Evolutionary conservation across 805 yeast species (phyloP).

Genomic region (Kodamaea neixiangensis): DNA sequence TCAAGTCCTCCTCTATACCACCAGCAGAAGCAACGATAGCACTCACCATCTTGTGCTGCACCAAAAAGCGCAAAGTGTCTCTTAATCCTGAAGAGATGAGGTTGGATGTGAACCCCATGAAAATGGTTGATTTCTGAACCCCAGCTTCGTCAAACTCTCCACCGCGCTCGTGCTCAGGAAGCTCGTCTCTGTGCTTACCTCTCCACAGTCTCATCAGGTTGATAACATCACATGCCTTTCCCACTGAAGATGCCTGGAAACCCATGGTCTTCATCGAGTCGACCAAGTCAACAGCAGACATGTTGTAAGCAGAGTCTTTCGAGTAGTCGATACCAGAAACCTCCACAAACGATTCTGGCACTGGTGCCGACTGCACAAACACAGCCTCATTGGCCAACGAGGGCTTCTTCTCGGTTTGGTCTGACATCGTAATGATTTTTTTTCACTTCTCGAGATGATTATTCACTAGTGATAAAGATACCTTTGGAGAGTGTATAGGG

Average conservation of each 20-base stretch:
- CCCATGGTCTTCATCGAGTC: slow-evolving; percentile 93
- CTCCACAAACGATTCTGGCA: slow-evolving; percentile 74
- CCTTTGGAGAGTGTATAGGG: not conserved
- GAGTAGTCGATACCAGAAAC: slow-evolving; percentile 92
- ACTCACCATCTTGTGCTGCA: slow-evolving; percentile 90
- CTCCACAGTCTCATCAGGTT: slow-evolving; percentile 93
- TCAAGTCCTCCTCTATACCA: slow-evolving; percentile 96
- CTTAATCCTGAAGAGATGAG: slow-evolving; percentile 93
- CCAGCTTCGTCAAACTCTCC: slow-evolving; percentile 78
- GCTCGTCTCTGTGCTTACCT: slow-evolving; percentile 70
- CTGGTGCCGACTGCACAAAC: slow-evolving; percentile 79
- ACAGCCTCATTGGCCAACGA: slow-evolving; percentile 88
- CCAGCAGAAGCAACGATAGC: slow-evolving; percentile 98
- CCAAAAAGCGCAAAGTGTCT: slow-evolving; percentile 85
- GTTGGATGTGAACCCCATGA: slow-evolving; percentile 95
- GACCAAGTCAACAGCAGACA: slow-evolving; percentile 77
- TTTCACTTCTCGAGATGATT: not conserved
- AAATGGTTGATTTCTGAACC: slow-evolving; percentile 82
- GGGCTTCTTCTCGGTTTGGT: slow-evolving; percentile 44
- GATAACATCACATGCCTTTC: slow-evolving; percentile 89
- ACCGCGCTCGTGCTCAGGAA: slow-evolving; percentile 64
- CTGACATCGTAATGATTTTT: slow-evolving; percentile 10
- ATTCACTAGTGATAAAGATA: not conserved
- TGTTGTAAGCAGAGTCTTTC: slow-evolving; percentile 69
- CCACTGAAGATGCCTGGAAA: slow-evolving; percentile 87